Conservation (phyloP, 1,284 basidiomycete species). For the Somion occarium region DNA sequence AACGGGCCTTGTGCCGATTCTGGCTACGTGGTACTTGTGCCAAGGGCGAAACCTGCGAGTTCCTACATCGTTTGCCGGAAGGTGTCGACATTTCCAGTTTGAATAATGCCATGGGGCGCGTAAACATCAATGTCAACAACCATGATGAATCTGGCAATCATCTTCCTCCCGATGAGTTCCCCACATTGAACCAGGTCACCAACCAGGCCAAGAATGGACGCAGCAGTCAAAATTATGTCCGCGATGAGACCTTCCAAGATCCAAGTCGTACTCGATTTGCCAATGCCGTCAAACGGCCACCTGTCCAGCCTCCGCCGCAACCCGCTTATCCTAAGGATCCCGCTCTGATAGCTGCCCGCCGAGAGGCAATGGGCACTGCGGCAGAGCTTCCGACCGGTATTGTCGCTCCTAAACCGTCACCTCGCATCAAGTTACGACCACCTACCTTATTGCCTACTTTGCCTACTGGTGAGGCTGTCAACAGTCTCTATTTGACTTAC, state of each 20-base stretch:
- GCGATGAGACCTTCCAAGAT: slow-evolving; percentile 50
- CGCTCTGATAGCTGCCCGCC: slow-evolving; percentile 39
- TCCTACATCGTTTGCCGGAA: slow-evolving; percentile 85
- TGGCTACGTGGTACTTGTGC: slow-evolving; percentile 97
- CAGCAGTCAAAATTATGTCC: slow-evolving; percentile 36
- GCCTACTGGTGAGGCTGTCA: slow-evolving; percentile 76
- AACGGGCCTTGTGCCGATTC: slow-evolving; percentile 92
- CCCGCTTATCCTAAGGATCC: slow-evolving; percentile 30
- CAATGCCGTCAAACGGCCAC: slow-evolving; percentile 69
- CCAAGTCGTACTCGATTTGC: slow-evolving; percentile 83
- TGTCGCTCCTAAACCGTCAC: slow-evolving; percentile 80
- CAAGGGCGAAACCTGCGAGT: slow-evolving; percentile 89
- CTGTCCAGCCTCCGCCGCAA: slow-evolving; percentile 24
- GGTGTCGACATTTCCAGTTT: slow-evolving; percentile 67
- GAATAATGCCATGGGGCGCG: slow-evolving; percentile 65
- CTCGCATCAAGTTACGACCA: slow-evolving; percentile 76
- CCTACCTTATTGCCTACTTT: slow-evolving; percentile 87
- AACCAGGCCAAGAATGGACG: slow-evolving; percentile 39
- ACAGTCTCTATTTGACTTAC: slow-evolving; percentile 82
- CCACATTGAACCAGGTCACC: slow-evolving; percentile 53
- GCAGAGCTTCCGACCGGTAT: slow-evolving; percentile 59
- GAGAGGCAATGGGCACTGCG: slow-evolving; percentile 51
- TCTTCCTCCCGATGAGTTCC: slow-evolving; percentile 81
- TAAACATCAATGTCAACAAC: slow-evolving; percentile 51
- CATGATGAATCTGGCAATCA: slow-evolving; percentile 18